These are phyloP conservation scores for Beverwykella pulmonaria DNA, from an alignment of 495 filamentous ascomycete species.

Conservation along the genomic window DNA sequence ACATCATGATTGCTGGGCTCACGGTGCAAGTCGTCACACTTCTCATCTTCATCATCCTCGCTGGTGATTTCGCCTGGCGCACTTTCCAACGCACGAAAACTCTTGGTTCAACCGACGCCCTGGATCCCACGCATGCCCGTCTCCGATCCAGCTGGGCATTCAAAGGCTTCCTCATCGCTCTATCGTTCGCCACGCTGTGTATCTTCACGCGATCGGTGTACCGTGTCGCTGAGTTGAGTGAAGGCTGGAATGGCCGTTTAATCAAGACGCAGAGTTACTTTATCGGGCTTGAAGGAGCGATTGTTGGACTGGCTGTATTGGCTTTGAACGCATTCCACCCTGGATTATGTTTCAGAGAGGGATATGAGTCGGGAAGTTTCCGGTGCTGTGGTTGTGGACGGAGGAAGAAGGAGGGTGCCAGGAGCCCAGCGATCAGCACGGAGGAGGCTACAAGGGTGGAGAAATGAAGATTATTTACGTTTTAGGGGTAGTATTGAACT, in stretches of 20 bases:
- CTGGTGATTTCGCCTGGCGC: slow-evolving; percentile 40
- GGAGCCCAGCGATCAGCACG: not conserved
- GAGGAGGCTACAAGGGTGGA: not conserved
- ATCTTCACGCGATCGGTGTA: slow-evolving; percentile 46
- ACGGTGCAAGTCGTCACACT: slow-evolving; percentile 63
- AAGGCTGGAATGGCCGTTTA: slow-evolving; percentile 43
- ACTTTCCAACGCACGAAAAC: slow-evolving; percentile 9
- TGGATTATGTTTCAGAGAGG: slow-evolving; percentile 37
- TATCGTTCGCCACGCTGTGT: slow-evolving; percentile 39
- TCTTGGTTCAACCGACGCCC: slow-evolving; percentile 23
- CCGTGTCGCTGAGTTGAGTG: slow-evolving; percentile 45
- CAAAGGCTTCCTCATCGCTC: slow-evolving; percentile 33
- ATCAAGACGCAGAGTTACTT: slow-evolving; percentile 42
- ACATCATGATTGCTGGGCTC: slow-evolving; percentile 73
- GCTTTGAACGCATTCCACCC: slow-evolving; percentile 41
- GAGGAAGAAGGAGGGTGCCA: slow-evolving; percentile 7
- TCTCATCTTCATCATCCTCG: slow-evolving; percentile 42
- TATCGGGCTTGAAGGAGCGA: slow-evolving; percentile 41
- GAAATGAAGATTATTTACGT: not conserved
- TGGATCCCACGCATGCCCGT: slow-evolving; percentile 29
- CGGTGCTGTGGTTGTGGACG: slow-evolving; percentile 7
- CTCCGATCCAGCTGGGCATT: slow-evolving; percentile 28
- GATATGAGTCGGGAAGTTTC: slow-evolving; percentile 5
- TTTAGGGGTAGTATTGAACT: no score
- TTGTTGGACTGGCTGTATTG: slow-evolving; percentile 31